Evolutionary conservation across 139 green algal genomes (phyloP).

Genomic region (Micromonas pusilla): DNA sequence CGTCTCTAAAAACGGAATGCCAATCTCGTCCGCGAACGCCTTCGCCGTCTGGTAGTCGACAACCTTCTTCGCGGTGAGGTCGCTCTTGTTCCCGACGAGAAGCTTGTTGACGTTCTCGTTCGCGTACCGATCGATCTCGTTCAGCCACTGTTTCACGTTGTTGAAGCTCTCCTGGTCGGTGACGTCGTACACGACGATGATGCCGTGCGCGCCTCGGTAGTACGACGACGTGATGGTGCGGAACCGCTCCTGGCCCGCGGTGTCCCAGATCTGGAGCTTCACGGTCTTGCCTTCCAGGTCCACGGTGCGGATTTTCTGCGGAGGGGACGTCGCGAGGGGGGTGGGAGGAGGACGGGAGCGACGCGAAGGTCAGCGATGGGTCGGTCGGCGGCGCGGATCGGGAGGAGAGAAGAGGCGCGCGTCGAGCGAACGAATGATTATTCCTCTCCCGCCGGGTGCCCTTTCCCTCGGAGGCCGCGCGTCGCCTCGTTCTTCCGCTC

Average conservation of each 20-base stretch:
- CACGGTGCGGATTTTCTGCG: slow-evolving; percentile 97
- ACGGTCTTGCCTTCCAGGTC: slow-evolving; percentile 99
- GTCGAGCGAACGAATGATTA: too few relatives aligned
- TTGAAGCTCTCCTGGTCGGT: slow-evolving; percentile 98
- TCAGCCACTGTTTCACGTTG: slow-evolving; percentile 99
- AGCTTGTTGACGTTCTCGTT: slow-evolving; percentile 99
- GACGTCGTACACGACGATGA: slow-evolving; percentile 99
- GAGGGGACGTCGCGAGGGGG: neutral
- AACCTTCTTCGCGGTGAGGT: slow-evolving; percentile 91
- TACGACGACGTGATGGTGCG: slow-evolving; percentile 97
- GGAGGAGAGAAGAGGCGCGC: too few relatives aligned
- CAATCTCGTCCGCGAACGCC: slow-evolving; percentile 98
- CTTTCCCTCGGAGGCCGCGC: too few relatives aligned
- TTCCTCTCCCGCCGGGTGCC: too few relatives aligned
- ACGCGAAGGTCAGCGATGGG: neutral
- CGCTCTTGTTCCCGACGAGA: slow-evolving; percentile 97
- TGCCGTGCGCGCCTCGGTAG: slow-evolving; percentile 95
- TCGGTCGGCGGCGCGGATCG: neutral
- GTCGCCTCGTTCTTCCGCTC: too few relatives aligned
- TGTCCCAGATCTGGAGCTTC: slow-evolving; percentile 99
- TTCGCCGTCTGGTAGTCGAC: slow-evolving; percentile 93
- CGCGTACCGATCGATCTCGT: slow-evolving; percentile 98
- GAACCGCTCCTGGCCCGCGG: slow-evolving; percentile 96
- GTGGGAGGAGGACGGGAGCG: too few relatives aligned
- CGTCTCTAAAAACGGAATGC: slow-evolving; percentile 98